Base-by-base conservation (phyloP, 768 basidiomycete species). In the Leccinum olivaceopallidum region DNA sequence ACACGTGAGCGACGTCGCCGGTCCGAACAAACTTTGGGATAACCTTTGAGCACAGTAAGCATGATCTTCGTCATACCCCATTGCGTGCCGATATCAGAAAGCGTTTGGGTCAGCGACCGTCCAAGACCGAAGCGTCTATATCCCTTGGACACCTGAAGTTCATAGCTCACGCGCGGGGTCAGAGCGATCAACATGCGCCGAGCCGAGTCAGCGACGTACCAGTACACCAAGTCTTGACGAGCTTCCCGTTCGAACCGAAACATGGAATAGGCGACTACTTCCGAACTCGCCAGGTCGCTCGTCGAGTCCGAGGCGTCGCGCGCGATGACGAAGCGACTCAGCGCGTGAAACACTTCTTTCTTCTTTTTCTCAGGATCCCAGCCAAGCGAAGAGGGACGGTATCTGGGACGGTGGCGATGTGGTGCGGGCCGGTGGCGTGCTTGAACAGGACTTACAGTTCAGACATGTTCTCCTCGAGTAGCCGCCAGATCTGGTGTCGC, bases 21-120 rank as follows among this genome's bases (percentile, higher is more conserved):
- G 30, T 32, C 37, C 37, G n/a, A 20, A 8, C 5, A 22, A 16
- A 51, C 10, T 24, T 56, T 63, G 34, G 13, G 5, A 60, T 73
- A n/a, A 91, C 92, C 79, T 81, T 85, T 87, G 64, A 94, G 81
- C 2, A 85, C 89, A 0, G 92, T 94, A 16, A 94, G 80, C 79
- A 88, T 83, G 28, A 90, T 72, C 68, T 88, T 92, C 42, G 83
- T 74, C 87, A 94, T 89, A 3, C 69, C 61, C 76, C 80, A 89
- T 44, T 66, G 69, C 14, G 66, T 67, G 6, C 83, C 86, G 16
- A 93, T 80, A 8, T 73, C 73, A 22, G 73, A 73, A 20, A 94
- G 72, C 22, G 74, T 71, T 3, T 77, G 72, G 69, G 87, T 77
- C 53, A 94, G 69, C 22, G 71, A 65, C 60, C 73, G 82, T 1